Evolutionary conservation across 2,329 filamentous ascomycete genomes (phyloP), one percentile per base, ranked within the genome.

Genomic region (Calcarisporium arbuscula): DNA sequence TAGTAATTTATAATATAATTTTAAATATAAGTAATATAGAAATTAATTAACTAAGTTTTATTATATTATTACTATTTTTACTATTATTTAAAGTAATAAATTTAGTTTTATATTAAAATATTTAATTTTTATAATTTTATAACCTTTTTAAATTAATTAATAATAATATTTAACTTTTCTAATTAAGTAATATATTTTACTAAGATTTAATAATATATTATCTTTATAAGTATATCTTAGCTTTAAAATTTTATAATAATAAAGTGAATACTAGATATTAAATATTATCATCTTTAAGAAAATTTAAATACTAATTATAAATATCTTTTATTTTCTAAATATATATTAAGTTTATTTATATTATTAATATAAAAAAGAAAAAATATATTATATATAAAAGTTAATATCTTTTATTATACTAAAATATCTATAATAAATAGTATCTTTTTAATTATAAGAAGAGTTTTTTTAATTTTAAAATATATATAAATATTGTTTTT

Each of bases 151-250:
- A 31, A 11, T 6, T 21, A 30, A 30, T 8, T 36, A 31, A 31
- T 31, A 31, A 17, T 17, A 31, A 19, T 22, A 30, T 35, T 12
- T 21, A 23, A 31, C 14, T 18, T 16, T 16, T 16, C 17, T 10
- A 16, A 31, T 14, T 21, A 30, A 30, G 11, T 36, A 31, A 31
- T 31, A 22, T 35, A 11, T 19, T 20, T 30, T 30, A 30, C 8
- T 20, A 30, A 35, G 6, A 14, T 8, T 30, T 31, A 31, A 17
- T 17, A 31, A 19, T 22, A 30, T 35, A 9, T 21, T 31, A 31
- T 19, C 17, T 16, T 16, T 16, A 31, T 10, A 16, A 31, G 17
- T 18, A 17, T 14, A 30, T 30, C 10, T 23, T 31, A 31, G 9
- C n/a, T 28, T 18, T 16, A 31, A 31, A 18, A 31, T 18, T 18